Evolutionary conservation across 2,329 filamentous ascomycete species (phyloP).

Genomic region (Elsinoe ampelina): DNA sequence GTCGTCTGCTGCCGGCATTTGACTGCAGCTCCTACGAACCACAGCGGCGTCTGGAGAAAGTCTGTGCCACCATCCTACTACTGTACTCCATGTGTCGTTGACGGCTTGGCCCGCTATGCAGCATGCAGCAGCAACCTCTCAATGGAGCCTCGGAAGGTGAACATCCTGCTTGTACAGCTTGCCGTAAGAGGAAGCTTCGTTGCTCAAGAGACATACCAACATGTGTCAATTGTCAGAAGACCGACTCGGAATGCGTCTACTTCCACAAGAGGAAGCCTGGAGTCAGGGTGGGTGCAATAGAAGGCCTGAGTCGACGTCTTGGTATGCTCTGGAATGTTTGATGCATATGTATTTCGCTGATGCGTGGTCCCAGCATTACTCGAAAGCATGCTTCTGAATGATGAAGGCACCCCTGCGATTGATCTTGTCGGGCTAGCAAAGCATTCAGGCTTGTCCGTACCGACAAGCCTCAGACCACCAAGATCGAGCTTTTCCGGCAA

Average conservation of each 20-base stretch:
- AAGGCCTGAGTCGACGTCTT: conserved; percentile 7
- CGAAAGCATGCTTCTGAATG: neutral
- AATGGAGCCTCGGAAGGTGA: neutral
- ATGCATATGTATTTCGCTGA: neutral
- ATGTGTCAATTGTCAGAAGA: conserved; percentile 4
- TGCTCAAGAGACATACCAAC: conserved; percentile 2
- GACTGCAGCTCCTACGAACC: neutral
- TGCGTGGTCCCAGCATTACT: neutral
- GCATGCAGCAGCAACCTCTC: neutral
- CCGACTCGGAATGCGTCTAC: conserved; percentile 9
- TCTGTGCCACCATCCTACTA: neutral
- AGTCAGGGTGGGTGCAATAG: conserved; percentile 6
- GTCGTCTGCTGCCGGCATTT: neutral
- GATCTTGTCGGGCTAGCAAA: neutral
- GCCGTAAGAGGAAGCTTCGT: conserved; percentile 4
- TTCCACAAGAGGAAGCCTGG: conserved; percentile 11
- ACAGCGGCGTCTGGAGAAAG: neutral
- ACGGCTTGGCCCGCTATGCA: conserved; percentile 3
- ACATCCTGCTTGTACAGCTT: conserved; percentile 3
- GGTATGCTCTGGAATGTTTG: neutral
- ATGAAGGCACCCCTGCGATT: neutral
- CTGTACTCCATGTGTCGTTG: neutral
- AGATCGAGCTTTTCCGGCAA: neutral
- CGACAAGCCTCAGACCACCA: neutral
- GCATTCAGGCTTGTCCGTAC: neutral